Evolutionary conservation across 2,329 filamentous ascomycete genomes (phyloP), one percentile per base, ranked within the genome.

Genomic region (Penicillium glabrum): DNA sequence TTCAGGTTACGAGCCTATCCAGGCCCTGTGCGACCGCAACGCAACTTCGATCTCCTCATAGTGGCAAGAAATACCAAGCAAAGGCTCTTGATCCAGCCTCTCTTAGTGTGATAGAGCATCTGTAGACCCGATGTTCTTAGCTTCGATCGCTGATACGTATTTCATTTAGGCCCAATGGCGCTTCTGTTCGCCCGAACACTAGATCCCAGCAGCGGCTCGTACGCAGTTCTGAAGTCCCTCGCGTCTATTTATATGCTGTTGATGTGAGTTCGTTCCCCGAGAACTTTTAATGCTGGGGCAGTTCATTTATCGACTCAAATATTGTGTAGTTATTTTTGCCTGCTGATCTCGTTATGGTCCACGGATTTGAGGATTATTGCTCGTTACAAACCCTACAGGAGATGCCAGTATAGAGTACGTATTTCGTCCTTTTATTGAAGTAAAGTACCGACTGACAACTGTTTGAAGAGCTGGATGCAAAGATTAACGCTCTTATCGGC

Each of bases 21-120:
- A 33, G 50, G 50, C 50, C 50, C 50, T 14, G n/a, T 24, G n/a
- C 37, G 50, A 52, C 50, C 50, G n/a, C 39, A 45, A 7, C 16
- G 50, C 37, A 44, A 8, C 9, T 45, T 52, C 19, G 39, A 46
- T 33, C 35, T 51, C 13, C 41, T 52, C 19, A 10, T 1, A 52
- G n/a, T 39, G 14, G 48, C 50, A 16, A 26, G 27, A 52, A 44
- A n/a, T 19, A 24, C 13, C 24, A 14, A 44, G 9, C 39, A 9
- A 35, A 52, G n/a, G 50, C 50, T 33, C 50, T 52, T 14, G 11
- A 46, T 26, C 27, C 23, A 24, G 23, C 23, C 23, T 24, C 23
- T 24, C 23, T 24, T 24, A 24, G 23, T 24, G 23, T 24, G 1
- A 24, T 24, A 24, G 23, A 24, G 4, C 4, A 24, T 24, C 23